Percentiles rank a stretch among this genome's conserved stretches.
Evolutionary conservation across 352 stramenopile species (phyloP).

Genomic region (Aphanomyces astaci): DNA sequence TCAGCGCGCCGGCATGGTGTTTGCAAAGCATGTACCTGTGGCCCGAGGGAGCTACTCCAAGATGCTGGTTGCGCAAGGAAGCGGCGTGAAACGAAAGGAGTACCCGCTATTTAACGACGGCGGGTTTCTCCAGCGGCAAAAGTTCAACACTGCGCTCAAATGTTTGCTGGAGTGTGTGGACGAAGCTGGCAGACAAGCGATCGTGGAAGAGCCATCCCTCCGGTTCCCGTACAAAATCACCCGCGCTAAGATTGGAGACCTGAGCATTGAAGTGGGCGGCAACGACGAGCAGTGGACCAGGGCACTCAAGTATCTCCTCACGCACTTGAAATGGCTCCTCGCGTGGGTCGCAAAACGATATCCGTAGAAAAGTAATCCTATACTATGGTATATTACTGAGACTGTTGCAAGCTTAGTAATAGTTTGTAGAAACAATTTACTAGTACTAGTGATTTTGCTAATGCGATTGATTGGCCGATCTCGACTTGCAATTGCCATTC

Average conservation of each 20-base stretch:
- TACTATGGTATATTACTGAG: too few relatives aligned
- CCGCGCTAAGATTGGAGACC: conserved; percentile 83
- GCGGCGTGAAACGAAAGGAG: conserved; percentile 34
- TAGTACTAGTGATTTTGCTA: too few relatives aligned
- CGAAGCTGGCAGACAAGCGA: conserved; percentile 72
- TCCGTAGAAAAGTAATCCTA: too few relatives aligned
- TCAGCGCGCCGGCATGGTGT: conserved; percentile 70
- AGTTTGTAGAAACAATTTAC: too few relatives aligned
- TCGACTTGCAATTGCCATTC: too few relatives aligned
- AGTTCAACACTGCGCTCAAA: conserved; percentile 88
- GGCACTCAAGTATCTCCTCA: conserved; percentile 88
- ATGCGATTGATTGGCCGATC: too few relatives aligned
- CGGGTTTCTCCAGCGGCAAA: conserved; percentile 79
- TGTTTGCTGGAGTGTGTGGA: conserved; percentile 87
- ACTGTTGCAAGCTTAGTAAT: too few relatives aligned
- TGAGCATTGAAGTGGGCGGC: conserved; percentile 68
- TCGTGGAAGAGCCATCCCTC: conserved; percentile 82
- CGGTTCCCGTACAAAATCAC: conserved; percentile 88
- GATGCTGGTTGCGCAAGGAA: conserved; percentile 79
- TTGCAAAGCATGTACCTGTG: conserved; percentile 73
- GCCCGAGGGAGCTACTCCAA: conserved; percentile 78
- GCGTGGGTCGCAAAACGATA: conserved; percentile 88
- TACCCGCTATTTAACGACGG: conserved; percentile 74
- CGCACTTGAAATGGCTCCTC: conserved; percentile 88
- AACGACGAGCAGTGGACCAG: conserved; percentile 90